Evolutionary conservation across 768 basidiomycete species (phyloP), one percentile per base, ranked within the genome.

Genomic region (Suillus ampliporus): DNA sequence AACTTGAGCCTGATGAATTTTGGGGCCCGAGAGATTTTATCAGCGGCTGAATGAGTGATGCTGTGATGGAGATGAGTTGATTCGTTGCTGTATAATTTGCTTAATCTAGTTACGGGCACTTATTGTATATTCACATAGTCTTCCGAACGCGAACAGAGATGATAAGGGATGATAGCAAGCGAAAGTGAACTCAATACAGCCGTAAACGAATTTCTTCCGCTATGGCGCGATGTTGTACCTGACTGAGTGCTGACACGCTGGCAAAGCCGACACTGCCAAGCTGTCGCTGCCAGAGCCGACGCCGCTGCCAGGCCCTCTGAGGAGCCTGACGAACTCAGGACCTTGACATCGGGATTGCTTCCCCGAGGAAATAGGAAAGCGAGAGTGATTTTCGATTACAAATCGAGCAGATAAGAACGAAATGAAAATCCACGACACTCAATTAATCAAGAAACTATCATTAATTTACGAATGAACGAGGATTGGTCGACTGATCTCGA

Each of bases 21-120:
- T 56, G 54, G 54, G 54, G 54, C 38, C 23, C 54, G 23, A 56
- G 23, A 6, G 38, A 56, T 56, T 56, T 56, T 40, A 56, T 56
- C 7, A 56, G 38, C n/a, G 54, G 38, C n/a, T 10, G 37, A 54
- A 23, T 37, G 53, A 38, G 21, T 2, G 53, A 54, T 37, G 35
- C 21, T 15, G 35, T 54, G 53, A 54, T 54, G 17, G 8, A 40
- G 37, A 35, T 53, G 34, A 21, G 34, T 56, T 26, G 38, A 38
- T 56, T 37, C 17, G 10, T 56, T 26, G 1, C 26, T 19, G 9
- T 54, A 37, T 26, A 56, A 38, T 40, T 56, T 56, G 23, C 38
- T 56, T 40, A 38, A 40, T 56, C 17, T 28, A 56, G 23, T 35
- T 7, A 35, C n/a, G 35, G 34, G n/a, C 35, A 35, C 31, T 35